Percentiles rank a stretch among this genome's conserved stretches.
Conservation (phyloP, 768 basidiomycete species). For the Suillus brevipes region DNA sequence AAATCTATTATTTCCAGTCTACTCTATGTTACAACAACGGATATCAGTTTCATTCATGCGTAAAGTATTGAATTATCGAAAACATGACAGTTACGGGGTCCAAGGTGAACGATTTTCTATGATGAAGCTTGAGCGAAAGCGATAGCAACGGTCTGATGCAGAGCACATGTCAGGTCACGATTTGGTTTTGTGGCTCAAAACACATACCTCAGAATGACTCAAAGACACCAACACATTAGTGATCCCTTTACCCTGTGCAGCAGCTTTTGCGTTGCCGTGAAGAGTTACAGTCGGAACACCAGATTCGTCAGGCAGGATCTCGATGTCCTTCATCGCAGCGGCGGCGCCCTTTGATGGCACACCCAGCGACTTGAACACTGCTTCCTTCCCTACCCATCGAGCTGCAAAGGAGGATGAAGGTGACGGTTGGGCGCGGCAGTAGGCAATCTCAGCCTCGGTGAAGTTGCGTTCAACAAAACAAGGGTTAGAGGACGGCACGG, state of each 20-base stretch:
- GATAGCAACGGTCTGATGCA: slow-evolving; percentile 70
- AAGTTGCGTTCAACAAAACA: slow-evolving; percentile 92
- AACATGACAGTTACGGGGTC: neutral
- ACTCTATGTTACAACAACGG: slow-evolving; percentile 6
- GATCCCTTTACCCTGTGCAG: slow-evolving; percentile 74
- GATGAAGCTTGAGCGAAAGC: slow-evolving; percentile 79
- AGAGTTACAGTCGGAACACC: slow-evolving; percentile 79
- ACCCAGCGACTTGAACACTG: slow-evolving; percentile 93
- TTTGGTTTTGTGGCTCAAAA: neutral
- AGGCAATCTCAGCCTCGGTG: slow-evolving; percentile 81
- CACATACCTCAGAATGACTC: slow-evolving; percentile 87
- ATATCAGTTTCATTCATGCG: slow-evolving; percentile 2
- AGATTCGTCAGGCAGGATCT: slow-evolving; percentile 78
- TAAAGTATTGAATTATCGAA: slow-evolving; percentile 3
- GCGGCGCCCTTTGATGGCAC: slow-evolving; percentile 89
- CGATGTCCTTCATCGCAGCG: slow-evolving; percentile 96
- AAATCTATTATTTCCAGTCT: slow-evolving; percentile 13
- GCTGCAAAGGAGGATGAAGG: slow-evolving; percentile 91
- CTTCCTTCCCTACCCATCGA: slow-evolving; percentile 97
- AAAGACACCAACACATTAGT: slow-evolving; percentile 77
- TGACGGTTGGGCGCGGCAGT: slow-evolving; percentile 86
- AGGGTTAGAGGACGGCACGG: slow-evolving; percentile 86
- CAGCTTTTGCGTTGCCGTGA: slow-evolving; percentile 75
- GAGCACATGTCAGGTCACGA: slow-evolving; percentile 20
- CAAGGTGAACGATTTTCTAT: slow-evolving; percentile 13